phyloP scores from a whole-genome alignment of 2,329 filamentous ascomycete species.

The Botrytis fabae region DNA sequence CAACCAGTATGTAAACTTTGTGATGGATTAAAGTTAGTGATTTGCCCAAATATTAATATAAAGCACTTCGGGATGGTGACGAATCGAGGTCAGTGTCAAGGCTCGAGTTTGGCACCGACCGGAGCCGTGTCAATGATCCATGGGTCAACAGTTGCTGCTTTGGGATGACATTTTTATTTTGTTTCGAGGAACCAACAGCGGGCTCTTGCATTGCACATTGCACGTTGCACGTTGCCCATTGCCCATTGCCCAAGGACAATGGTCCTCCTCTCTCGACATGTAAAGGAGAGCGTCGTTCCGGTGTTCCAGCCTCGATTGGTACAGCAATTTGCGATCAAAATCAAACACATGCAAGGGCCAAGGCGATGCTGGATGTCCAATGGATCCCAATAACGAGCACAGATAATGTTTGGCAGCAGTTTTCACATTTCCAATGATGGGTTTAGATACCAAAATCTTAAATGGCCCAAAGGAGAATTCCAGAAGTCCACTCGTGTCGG shows the following conservation, averaged over 20 bases:
- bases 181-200: background rate
- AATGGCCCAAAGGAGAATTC: background rate
- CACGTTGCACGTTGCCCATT: too few species aligned
- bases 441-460: background rate
- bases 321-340: constrained; percentile 8
- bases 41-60: background rate
- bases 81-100: background rate
- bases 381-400: constrained; percentile 9
- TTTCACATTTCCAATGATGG: background rate
- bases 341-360: constrained; percentile 10
- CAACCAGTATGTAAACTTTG: background rate
- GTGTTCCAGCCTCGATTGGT: constrained; percentile 9
- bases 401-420: background rate
- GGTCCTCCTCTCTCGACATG: background rate
- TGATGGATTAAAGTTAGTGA: background rate
- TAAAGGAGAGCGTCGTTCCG: background rate
- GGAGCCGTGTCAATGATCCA: background rate
- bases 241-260: background rate
- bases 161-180: background rate
- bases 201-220: background rate
- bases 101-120: background rate
- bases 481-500: background rate
- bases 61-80: background rate
- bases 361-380: background rate
- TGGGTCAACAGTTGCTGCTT: background rate